Evolutionary conservation across 257 asterid genomes (phyloP), one percentile per base, ranked within the genome.

Genomic region (Leonotis leonurus): DNA sequence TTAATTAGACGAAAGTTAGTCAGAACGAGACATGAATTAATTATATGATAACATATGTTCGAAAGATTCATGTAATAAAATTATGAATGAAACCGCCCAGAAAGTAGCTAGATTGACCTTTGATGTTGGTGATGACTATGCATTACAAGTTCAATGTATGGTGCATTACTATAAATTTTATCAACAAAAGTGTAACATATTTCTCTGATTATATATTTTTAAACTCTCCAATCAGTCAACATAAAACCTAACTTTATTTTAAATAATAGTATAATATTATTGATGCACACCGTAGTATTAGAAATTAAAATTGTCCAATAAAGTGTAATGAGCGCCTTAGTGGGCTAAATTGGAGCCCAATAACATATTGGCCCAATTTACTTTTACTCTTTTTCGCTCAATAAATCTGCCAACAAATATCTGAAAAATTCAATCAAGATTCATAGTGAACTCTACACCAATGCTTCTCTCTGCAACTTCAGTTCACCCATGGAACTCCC

Each of bases 401-500:
- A 13, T 13, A 14, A 43, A 14, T 3, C 3, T 37, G 3, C 8
- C 43, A 25, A 43, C 21, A 21, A 20, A 69, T 53, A n/a, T 45
- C 58, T 40, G 33, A 27, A 21, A 24, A 17, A 26, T 25, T 17
- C 48, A 17, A 9, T 49, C 71, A 35, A 21, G 43, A 17, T 3
- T 6, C 20, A 0, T 3, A n/a, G 50, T 60, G 18, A 64, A 49
- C 59, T 49, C 45, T 6, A 27, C 33, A 32, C 37, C 74, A 10
- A 39, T 39, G 45, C 48, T 76, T 35, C 69, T 79, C 18, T 75
- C 69, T 48, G 78, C 64, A 20, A 73, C 72, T 40, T 78, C 88
- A 56, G 52, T 46, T 72, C 87, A 80, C 45, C 78, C 86, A 68
- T 87, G 92, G 89, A 85, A 71, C 67, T 68, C 73, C 14, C 41